Conservation (phyloP, 2,329 filamentous ascomycete species). For the Paecilomyces fulvus region DNA sequence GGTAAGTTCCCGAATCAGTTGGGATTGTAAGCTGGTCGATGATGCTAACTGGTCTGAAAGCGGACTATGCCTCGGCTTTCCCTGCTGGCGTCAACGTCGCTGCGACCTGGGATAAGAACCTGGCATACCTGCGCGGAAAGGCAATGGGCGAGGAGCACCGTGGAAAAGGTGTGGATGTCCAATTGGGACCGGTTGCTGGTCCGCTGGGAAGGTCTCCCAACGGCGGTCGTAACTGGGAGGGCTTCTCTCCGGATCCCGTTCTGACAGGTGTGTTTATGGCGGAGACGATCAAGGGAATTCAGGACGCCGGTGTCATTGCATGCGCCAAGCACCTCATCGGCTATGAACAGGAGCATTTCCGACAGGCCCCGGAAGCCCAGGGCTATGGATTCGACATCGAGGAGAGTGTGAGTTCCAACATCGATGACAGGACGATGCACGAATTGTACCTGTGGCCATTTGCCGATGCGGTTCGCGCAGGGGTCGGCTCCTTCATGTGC, state of each 20-base stretch:
- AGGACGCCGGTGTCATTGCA: constrained; percentile 72
- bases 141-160: constrained; percentile 70
- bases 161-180: constrained; percentile 65
- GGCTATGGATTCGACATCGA: constrained; percentile 55
- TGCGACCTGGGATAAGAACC: constrained; percentile 68
- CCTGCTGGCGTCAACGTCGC: constrained; percentile 69
- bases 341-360: constrained; percentile 69
- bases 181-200: constrained; percentile 69
- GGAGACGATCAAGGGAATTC: constrained; percentile 69
- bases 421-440: constrained; percentile 57
- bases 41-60: constrained; percentile 21
- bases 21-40: background rate
- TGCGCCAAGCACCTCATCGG: constrained; percentile 69
- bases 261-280: constrained; percentile 64
- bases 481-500: constrained; percentile 62
- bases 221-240: constrained; percentile 62
- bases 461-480: constrained; percentile 56
- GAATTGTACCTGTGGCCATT: constrained; percentile 61
- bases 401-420: constrained; percentile 52
- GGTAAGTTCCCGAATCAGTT: constrained; percentile 27
- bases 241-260: constrained; percentile 64
- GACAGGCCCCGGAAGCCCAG: constrained; percentile 51
- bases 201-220: constrained; percentile 61
- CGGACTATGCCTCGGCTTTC: constrained; percentile 76
- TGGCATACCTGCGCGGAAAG: constrained; percentile 60